These are phyloP conservation scores for Phytophthora macrochlamydospora DNA, from an alignment of 352 stramenopile genomes.

Conservation along the genomic window DNA sequence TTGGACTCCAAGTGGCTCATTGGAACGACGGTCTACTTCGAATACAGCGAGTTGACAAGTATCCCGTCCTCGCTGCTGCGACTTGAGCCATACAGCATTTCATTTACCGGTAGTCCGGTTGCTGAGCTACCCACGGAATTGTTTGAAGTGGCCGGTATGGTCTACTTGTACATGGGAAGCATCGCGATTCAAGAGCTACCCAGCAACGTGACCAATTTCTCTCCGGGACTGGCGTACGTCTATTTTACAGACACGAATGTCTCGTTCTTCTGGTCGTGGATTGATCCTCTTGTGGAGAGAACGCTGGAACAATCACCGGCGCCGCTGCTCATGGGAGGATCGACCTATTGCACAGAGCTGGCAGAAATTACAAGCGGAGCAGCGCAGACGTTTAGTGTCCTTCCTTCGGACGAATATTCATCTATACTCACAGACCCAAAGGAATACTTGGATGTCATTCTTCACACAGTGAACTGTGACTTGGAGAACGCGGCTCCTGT, in stretches of 20 bases:
- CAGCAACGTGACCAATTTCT: background rate
- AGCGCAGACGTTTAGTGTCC: too few relatives aligned
- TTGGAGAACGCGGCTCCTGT: too few relatives aligned
- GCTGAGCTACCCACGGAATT: constrained; percentile 4
- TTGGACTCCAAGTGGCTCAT: constrained; percentile 40
- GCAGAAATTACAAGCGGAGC: background rate
- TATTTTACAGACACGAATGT: background rate
- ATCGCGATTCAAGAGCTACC: constrained; percentile 5
- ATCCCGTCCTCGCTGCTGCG: constrained; percentile 18
- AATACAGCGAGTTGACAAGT: constrained; percentile 21
- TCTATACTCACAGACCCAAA: too few relatives aligned
- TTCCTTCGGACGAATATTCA: too few relatives aligned
- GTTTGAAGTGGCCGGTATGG: background rate
- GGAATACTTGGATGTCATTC: too few relatives aligned
- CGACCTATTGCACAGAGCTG: background rate
- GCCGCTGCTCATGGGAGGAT: background rate
- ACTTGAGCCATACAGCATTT: constrained; percentile 24
- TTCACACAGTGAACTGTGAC: too few relatives aligned
- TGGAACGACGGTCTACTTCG: constrained; percentile 23
- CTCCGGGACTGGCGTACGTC: background rate
- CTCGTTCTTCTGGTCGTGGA: background rate
- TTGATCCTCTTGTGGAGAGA: background rate
- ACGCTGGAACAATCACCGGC: background rate
- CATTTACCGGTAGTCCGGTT: constrained; percentile 36
- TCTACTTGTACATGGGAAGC: constrained; percentile 1